These are phyloP conservation scores for Immersiella caudata DNA, from an alignment of 495 filamentous ascomycete genomes.

Conservation along the genomic window DNA sequence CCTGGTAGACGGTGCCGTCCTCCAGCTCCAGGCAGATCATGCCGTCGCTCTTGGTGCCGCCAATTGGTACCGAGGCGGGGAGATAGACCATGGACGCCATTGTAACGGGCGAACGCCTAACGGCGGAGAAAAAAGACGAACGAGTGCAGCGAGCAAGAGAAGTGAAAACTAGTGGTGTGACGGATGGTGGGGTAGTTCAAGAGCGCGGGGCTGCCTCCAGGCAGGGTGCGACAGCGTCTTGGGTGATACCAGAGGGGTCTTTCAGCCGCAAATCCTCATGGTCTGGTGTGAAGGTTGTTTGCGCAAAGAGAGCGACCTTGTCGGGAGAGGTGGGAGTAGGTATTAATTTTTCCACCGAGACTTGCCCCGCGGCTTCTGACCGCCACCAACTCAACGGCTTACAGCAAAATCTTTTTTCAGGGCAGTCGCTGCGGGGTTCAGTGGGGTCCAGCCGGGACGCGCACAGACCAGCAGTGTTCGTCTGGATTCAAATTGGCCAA, in stretches of 20 bases:
- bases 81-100: conserved; percentile 52
- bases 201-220: conserved; percentile 19
- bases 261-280: conserved; percentile 25
- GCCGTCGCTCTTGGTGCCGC: conserved; percentile 52
- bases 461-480: conserved; percentile 17
- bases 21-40: conserved; percentile 84
- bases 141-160: conserved; percentile 7
- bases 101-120: conserved; percentile 21
- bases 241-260: conserved; percentile 11
- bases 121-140: background rate
- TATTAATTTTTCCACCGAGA: conserved; percentile 24
- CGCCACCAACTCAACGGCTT: conserved; percentile 14
- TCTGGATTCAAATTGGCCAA: conserved; percentile 28
- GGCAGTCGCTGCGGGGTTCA: conserved; percentile 30
- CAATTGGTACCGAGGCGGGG: conserved; percentile 58
- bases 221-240: conserved; percentile 13
- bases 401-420: conserved; percentile 30
- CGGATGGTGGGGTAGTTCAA: too few relatives aligned
- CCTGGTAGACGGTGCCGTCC: conserved; percentile 85
- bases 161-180: conserved; percentile 7
- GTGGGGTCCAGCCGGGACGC: background rate
- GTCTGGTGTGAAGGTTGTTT: conserved; percentile 4
- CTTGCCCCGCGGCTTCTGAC: conserved; percentile 27
- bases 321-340: conserved; percentile 15
- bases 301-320: conserved; percentile 8